Evolutionary conservation across 23 red algal species (phyloP), one percentile per base, ranked within the genome.

Genomic region (Agarophyton chilense): DNA sequence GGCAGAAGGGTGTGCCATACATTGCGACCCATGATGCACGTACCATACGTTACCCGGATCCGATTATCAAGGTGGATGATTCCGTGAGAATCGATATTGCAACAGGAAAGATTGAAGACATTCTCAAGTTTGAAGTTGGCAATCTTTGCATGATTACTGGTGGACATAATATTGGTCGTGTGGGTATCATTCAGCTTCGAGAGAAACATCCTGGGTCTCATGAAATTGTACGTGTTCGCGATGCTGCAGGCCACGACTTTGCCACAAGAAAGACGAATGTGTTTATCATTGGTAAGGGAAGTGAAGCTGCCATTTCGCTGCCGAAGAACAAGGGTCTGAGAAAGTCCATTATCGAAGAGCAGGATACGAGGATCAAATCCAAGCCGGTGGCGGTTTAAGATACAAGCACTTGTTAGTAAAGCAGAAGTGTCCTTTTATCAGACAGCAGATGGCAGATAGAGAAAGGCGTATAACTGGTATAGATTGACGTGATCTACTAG

Each of bases 91-190:
- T 98, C 21, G 92, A 98, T 70, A 95, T 98, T 61, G 86, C 84
- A 28, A 94, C 92, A 1, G 96, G 96, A 31, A 98, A 98, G 92
- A 90, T 98, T 65, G 94, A 90, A 4, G 96, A 98, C 39, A 83
- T 94, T 42, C 78, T 95, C 33, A 98, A 98, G 77, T 98, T 95
- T 77, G 96, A 98, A 44, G 89, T 98, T 3, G 96, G 96, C 61
- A 94, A 93, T 46, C 91, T 98, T 53, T 93, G 89, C 94, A 98
- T 98, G 96, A 84, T 95, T 44, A 98, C 96, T 38, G 96, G 92
- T n/a, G 96, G 96, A 31, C 96, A 98, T 82, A 98, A 98, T 51
- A 95, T 95, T 72, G 96, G 96, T 57, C 92, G 96, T 75, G 93
- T 98, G 13, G 96, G 96, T 35, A 84, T 91, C 21, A 94, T 98